Base-by-base conservation (phyloP, 108 stramenopile genomes). In the Skeletonema costatum region DNA sequence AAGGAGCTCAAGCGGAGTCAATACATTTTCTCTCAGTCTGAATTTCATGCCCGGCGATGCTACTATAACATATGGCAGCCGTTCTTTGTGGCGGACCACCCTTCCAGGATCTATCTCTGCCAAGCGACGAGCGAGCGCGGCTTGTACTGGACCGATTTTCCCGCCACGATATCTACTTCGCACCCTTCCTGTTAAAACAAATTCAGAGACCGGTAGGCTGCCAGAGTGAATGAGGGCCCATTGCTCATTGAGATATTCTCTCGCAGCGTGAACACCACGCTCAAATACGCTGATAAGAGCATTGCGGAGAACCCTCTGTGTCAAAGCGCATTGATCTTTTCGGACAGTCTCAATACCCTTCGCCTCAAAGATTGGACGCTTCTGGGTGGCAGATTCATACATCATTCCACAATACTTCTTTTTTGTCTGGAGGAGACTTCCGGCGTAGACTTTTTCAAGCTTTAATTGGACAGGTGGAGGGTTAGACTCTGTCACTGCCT, bases 401-500 rank as follows among this genome's bases (percentile, higher is more conserved):
- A 92, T 94, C 96, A 96, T 93, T 10, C 96, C 95, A 68, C 91
- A 90, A 73, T 96, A 96, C 64, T 90, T 89, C 81, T 96, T 96
- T 77, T 93, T 95, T 68, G 93, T 94, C 77, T 93, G 93, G 72
- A 99, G 80, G 7, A 98, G 85, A 41, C 89, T 92, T n/a, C 89
- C 93, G 17, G 71, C 38, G 70, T 99, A 99, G 1, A 99, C 98
- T 79, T 99, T 99, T 75, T 99, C 99, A 12, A 99, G 87, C 71
- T 99, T 98, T 58, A 99, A 78, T 60, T 97, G 83, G 35, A 99
- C 90, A 16, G 96, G 97, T 32, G 93, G 90, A 38, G 99, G 99
- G 58, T 96, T 97, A 8, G 80, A 78, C 8, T 68, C 82, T 29
- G 95, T 96, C 35, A 98, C 97, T 5, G 78, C 90, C 53, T 77